Base-by-base conservation (phyloP, 805 yeast genomes). In the Wickerhamomyces canadensis region DNA sequence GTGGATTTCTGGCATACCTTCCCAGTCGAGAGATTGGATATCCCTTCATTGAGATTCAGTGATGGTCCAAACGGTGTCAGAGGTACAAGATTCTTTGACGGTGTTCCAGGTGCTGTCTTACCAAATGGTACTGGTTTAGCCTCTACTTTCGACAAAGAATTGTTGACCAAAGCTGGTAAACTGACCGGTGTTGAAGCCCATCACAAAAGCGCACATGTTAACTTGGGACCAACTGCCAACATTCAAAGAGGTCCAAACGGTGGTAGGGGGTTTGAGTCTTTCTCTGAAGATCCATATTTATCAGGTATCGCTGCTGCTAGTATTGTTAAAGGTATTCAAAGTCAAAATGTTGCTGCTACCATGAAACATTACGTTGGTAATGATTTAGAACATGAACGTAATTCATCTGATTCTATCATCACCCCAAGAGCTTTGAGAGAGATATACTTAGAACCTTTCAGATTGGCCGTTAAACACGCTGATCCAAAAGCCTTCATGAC, bases 61-160 rank as follows among this genome's bases (percentile, higher is more conserved):
- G 84, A 78, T 52, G 84, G 84, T 15, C 84, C 84, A 33, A 78
- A 78, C 49, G 84, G 84, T 44, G 65, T 76, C 33, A 62, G 83
- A 44, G 83, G 83, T 19, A 74, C 78, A 16, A 65, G 60, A 30
- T 74, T 75, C 49, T 72, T 74, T 49, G 61, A 69, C 42, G 65
- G 73, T 27, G 61, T 65, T 18, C 77, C 78, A 7, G 65, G 80
- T 30, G 78, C 76, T 42, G 75, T 80, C 43, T 65, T 78, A 47
- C 80, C 83, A 6, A 47, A 51, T 50, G 83, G 82, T 22, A 74
- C 83, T 9, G 81, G 67, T 4, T 51, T 78, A 51, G 82, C 76
- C 2, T 57, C 82, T 4, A 71, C 81, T 17, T 77, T 71, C 57
- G 68, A 78, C 56, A 65, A 68, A 49, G 70, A 67, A 4, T 57